A percentile compares a stretch with the other conserved stretches of the same genome.
Evolutionary conservation across 176 grass and related monocot genomes (phyloP).

Genomic region (Hyparrhenia diplandra): DNA sequence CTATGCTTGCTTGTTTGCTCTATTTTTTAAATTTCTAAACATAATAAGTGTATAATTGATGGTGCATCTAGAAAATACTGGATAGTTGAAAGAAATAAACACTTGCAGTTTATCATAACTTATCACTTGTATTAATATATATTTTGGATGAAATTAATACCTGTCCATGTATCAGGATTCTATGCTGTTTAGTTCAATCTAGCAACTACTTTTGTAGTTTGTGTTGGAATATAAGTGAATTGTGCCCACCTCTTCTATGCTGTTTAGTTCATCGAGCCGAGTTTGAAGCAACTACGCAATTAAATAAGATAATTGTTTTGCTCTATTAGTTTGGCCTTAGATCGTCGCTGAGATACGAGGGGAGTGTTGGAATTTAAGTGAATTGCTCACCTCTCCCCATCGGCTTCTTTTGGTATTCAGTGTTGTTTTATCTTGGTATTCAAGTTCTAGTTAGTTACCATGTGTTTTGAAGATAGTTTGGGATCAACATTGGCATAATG

Average conservation of each 20-base stretch:
- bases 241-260: too few relatives aligned
- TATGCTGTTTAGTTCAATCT: background rate
- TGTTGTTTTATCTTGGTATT: background rate
- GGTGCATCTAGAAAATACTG: background rate
- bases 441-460: background rate
- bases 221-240: too few relatives aligned
- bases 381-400: too few relatives aligned
- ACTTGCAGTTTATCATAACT: slow-evolving; percentile 1
- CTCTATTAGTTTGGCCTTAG: too few relatives aligned
- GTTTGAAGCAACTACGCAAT: too few relatives aligned
- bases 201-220: background rate
- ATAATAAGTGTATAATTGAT: background rate
- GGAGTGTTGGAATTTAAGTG: too few relatives aligned
- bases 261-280: too few relatives aligned
- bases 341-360: too few relatives aligned
- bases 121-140: slow-evolving; percentile 19
- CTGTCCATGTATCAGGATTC: background rate
- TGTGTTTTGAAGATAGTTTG: background rate
- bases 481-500: background rate
- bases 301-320: too few relatives aligned
- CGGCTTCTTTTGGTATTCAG: too few relatives aligned
- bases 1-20: background rate
- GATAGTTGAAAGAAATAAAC: background rate
- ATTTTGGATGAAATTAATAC: background rate
- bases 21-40: background rate